Evolutionary conservation across 73 alveolate genomes (phyloP).

Genomic region (Halteria grandinella): DNA sequence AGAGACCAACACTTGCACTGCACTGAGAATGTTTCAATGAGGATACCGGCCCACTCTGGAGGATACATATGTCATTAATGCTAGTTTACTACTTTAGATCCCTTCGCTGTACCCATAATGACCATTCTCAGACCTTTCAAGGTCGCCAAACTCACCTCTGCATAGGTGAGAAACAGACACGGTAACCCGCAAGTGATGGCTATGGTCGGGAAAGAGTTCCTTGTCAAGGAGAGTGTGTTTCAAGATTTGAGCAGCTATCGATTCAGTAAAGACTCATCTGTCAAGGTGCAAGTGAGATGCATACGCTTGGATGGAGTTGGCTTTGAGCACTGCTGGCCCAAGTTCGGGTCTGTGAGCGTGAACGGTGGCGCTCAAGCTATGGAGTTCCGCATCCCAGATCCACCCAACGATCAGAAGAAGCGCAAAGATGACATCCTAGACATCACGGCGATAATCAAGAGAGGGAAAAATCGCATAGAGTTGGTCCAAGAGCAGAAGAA

Average conservation of each 20-base stretch:
- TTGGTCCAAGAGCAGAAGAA: constrained; percentile 29
- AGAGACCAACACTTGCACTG: constrained; percentile 30
- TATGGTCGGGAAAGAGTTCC: constrained; percentile 26
- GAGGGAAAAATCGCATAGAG: constrained; percentile 56
- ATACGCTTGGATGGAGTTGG: constrained; percentile 58
- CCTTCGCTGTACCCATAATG: constrained; percentile 54
- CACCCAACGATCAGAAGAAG: constrained; percentile 67
- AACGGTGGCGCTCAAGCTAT: constrained; percentile 7
- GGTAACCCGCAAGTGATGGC: not conserved
- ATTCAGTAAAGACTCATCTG: not conserved
- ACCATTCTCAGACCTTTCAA: constrained; percentile 60
- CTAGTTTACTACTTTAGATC: constrained; percentile 48
- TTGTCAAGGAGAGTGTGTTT: not conserved
- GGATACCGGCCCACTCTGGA: constrained; percentile 1
- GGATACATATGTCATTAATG: constrained; percentile 51
- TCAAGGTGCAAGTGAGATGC: constrained; percentile 60
- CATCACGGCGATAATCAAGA: constrained; percentile 14
- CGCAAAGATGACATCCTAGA: constrained; percentile 67
- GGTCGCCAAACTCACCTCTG: constrained; percentile 24
- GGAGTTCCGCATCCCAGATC: constrained; percentile 62
- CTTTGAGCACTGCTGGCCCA: constrained; percentile 68
- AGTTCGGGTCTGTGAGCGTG: constrained; percentile 48
- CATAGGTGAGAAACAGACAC: not conserved
- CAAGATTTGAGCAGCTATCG: not conserved
- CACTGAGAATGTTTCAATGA: constrained; percentile 9